Base-by-base conservation (phyloP, 2,329 filamentous ascomycete genomes). In the Zelopaecilomyces penicillatus region DNA sequence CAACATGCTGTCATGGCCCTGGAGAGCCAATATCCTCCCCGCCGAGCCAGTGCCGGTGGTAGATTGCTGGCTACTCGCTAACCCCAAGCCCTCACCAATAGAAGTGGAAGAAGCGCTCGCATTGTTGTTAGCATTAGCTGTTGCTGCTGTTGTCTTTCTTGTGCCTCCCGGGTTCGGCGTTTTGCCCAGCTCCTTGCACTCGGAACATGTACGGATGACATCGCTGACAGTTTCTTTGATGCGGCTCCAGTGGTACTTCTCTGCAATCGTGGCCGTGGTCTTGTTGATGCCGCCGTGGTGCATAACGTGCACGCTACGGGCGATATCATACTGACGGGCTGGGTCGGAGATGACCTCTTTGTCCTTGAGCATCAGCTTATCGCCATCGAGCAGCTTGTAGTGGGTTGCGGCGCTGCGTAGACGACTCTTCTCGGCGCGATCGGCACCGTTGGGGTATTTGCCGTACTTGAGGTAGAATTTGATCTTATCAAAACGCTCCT, bases 401-500 rank as follows among this genome's bases (percentile, higher is more conserved):
- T 97, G 91, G 19, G 89, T 95, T 35, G 90, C 90, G 39, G 91
- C 90, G 65, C 87, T 95, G 56, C 93, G 81, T 45, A 98, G 80
- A 56, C 91, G 85, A 68, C 85, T 91, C 77, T 97, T 97, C 67
- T 97, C 93, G 46, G 90, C 90, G 47, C 91, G 81, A 71, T 96
- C 89, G 60, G 91, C 90, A 50, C 90, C 91, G 57, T 84, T 83
- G 48, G 93, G 93, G 65, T 98, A 97, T 65, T 90, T 88, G 60
- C 84, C 85, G 64, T 90, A 88, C 68, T 95, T 94, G 60, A 97
- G 81, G 67, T 97, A 97, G 73, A 87, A 97, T 60, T 90, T 85
- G 63, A 97, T 97, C 74, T 96, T 96, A 73, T 96, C 91, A 73
- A 97, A 97, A 55, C 93, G 87, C 70, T 96, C 90, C 72, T 96